Conservation (phyloP, 1,139 yeast genomes). For the Blastobotrys buckinghamii region DNA sequence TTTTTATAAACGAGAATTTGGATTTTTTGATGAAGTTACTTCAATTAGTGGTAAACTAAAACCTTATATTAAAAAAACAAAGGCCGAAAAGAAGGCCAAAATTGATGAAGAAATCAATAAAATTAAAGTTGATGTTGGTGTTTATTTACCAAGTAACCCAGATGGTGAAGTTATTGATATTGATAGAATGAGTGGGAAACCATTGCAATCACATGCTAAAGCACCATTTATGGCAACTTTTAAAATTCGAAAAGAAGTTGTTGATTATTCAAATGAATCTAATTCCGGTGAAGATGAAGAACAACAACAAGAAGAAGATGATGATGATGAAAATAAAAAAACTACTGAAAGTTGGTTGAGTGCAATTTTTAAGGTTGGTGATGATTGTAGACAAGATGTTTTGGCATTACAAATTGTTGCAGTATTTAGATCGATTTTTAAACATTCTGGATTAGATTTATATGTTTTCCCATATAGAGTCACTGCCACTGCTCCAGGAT, state of each 20-base stretch:
- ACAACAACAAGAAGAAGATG: constrained; percentile 9
- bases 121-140: constrained; percentile 74
- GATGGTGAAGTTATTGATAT: constrained; percentile 92
- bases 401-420: constrained; percentile 89
- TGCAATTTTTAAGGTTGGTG: constrained; percentile 98
- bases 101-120: constrained; percentile 93
- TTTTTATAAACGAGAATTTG: constrained; percentile 79
- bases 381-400: constrained; percentile 97
- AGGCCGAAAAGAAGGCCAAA: constrained; percentile 93
- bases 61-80: constrained; percentile 87
- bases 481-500: constrained; percentile 98
- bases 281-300: not conserved
- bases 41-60: constrained; percentile 89
- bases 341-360: constrained; percentile 60
- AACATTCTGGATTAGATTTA: constrained; percentile 77
- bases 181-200: constrained; percentile 86
- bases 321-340: not conserved
- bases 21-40: constrained; percentile 87
- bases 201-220: constrained; percentile 97
- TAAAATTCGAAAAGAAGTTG: constrained; percentile 59
- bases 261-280: constrained; percentile 36
- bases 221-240: constrained; percentile 98
- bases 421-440: constrained; percentile 88
- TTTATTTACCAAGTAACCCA: constrained; percentile 92
- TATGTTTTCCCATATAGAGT: constrained; percentile 92